Evolutionary conservation across 495 filamentous ascomycete species (phyloP), one percentile per base, ranked within the genome.

Genomic region (Lineolata rhizophorae): DNA sequence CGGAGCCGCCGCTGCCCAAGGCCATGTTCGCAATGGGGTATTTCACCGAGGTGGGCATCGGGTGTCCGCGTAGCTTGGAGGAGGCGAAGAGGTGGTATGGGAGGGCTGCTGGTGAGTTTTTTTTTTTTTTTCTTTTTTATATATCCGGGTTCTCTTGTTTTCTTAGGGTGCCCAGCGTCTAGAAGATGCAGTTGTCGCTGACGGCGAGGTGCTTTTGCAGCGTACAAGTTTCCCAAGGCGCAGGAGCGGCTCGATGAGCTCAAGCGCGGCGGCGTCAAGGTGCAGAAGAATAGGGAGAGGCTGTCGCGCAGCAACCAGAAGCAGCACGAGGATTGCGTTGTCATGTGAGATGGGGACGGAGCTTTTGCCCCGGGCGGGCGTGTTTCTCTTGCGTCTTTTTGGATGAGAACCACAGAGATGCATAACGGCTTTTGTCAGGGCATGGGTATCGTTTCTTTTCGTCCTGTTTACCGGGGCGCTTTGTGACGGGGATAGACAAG

Each of bases 21-120:
- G 87, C 85, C 0, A 76, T 94, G 52, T 94, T 92, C 59, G 87
- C 87, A 0, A 84, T 97, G 80, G 87, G 87, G 2, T 94, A 94
- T 50, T 95, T 87, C 42, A 91, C 82, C 0, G 87, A 97, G 52
- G 75, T 82, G 19, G 87, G 87, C 0, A 94, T 97, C 40, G 87
- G 87, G n/a, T 68, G 75, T 31, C 60, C 70, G 18, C 67, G 75
- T 3, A 83, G 82, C 48, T 37, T 93, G 39, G 87, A 97, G 44
- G 87, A 93, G 55, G 87, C 85, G 13, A 92, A 93, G 58, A 65
- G 81, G 44, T 97, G 87, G 87, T 97, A 97, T 57, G 93, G 83
- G 67, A 67, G 84, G 54, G 82, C 87, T 57, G 87, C 87, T 54
- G 76, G 87, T 94, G 55, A 71, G 85, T 75, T 25, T 37, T 35